Base-by-base conservation (phyloP, 1,284 basidiomycete genomes). In the Neonothopanus nambi region DNA sequence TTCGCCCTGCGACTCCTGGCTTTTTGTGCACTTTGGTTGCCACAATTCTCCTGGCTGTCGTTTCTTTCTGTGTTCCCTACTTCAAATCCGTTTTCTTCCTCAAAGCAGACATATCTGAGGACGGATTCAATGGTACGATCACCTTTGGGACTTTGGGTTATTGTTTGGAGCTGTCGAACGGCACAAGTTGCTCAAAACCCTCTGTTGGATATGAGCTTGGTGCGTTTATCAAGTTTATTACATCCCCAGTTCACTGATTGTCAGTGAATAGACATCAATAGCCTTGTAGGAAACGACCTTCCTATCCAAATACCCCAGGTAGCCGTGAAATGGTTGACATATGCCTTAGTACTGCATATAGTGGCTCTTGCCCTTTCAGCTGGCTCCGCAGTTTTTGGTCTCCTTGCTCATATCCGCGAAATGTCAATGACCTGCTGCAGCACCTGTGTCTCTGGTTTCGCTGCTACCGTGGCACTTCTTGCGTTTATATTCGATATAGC, bases 291-390 rank as follows among this genome's bases (percentile, higher is more conserved):
- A 13, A 79, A 93, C 67, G 71, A 79, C 2, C 69, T 80, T 6
- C 54, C 71, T 54, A 52, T 90, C 36, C 67, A 91, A 60, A 93
- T 95, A 51, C 93, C 93, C 3, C 71, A 80, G 38, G 81, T 90
- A 6, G 78, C 84, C 48, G 87, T 92, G 57, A 94, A 94, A 75
- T 95, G 92, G 87, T 73, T 95, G 63, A 96, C 93, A 12, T 94
- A 94, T 63, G 85, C 84, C 18, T 83, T 96, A 58, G 84, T 95
- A 57, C 78, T 95, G n/a, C 93, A 95, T 65, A 81, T 93, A 59
- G 84, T 92, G 51, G 93, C 89, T 13, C 81, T 95, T 54, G 79
- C 71, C 28, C 77, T 87, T 33, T 81, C 91, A 6, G 88, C 78
- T n/a, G 72, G 81, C 18, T 84, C 90, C 1, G 78, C 90, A 12